These are phyloP conservation scores for Cytidiella melzeri DNA, from an alignment of 768 basidiomycete species.

Conservation along the genomic window DNA sequence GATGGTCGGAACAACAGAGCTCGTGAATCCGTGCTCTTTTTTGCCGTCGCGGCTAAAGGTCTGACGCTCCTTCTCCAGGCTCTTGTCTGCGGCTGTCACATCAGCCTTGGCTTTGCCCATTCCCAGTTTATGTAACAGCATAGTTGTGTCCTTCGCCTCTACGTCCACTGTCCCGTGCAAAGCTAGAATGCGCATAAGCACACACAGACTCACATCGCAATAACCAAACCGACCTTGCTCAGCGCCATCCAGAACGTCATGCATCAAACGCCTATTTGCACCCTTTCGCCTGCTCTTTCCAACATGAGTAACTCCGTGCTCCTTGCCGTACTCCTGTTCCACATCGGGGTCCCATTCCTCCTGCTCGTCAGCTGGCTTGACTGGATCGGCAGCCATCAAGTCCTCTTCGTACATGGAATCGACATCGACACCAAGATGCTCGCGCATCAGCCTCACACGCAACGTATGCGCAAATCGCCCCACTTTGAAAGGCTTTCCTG, in stretches of 20 bases:
- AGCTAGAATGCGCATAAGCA: constrained; percentile 26
- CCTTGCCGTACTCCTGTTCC: constrained; percentile 50
- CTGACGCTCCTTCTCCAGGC: constrained; percentile 43
- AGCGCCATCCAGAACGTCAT: constrained; percentile 32
- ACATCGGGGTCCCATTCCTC: constrained; percentile 69
- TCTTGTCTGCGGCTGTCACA: constrained; percentile 35
- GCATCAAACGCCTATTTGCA: constrained; percentile 22
- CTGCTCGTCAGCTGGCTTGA: constrained; percentile 43
- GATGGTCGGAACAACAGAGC: constrained; percentile 57
- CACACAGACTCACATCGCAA: background rate
- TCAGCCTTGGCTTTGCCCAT: constrained; percentile 34
- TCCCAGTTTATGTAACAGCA: constrained; percentile 37
- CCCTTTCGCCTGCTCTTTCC: constrained; percentile 17
- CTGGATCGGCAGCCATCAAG: constrained; percentile 47
- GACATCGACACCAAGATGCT: constrained; percentile 94
- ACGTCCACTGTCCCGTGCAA: constrained; percentile 34
- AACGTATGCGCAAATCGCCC: constrained; percentile 96
- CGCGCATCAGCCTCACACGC: constrained; percentile 90
- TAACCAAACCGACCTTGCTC: constrained; percentile 46
- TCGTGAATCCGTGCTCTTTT: constrained; percentile 50
- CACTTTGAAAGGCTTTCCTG: constrained; percentile 88
- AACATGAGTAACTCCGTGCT: constrained; percentile 30
- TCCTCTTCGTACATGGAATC: constrained; percentile 81
- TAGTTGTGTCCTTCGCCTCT: constrained; percentile 28
- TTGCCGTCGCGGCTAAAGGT: constrained; percentile 47